Conservation (phyloP, 257 asterid genomes). For the Solanum chaucha region DNA sequence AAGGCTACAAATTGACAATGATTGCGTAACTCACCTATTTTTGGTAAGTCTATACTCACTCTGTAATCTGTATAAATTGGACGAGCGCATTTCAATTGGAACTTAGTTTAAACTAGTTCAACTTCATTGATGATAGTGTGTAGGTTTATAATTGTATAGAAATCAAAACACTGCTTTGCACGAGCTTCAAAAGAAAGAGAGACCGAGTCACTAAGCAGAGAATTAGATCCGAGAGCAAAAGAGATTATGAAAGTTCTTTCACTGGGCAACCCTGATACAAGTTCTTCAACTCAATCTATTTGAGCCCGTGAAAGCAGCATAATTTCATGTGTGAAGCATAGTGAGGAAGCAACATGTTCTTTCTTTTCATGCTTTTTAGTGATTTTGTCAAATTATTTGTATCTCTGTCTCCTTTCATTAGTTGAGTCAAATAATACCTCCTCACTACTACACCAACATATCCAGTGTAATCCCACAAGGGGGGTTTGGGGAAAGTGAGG, state of each 20-base stretch:
- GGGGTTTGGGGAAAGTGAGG: neutral
- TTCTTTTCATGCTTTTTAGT: neutral
- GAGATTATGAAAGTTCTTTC: neutral
- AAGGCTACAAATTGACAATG: neutral
- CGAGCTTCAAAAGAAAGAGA: neutral
- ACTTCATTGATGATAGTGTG: neutral
- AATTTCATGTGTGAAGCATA: neutral
- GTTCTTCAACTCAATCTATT: neutral
- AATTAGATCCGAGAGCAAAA: neutral
- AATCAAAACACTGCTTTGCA: neutral
- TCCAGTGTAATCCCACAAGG: neutral
- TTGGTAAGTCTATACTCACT: neutral
- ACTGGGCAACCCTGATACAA: neutral
- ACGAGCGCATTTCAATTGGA: neutral
- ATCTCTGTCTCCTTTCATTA: neutral
- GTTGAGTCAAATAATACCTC: neutral
- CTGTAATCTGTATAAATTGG: neutral
- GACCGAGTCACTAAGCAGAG: neutral
- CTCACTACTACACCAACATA: neutral
- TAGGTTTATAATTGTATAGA: neutral
- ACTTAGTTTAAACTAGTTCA: neutral
- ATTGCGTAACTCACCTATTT: neutral
- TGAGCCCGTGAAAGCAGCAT: neutral
- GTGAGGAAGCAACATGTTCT: neutral
- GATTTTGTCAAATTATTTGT: neutral